Percentiles rank a stretch among this genome's conserved stretches.
phyloP scores from a whole-genome alignment of 1,139 yeast species.

The Sugiyamaella sp. region DNA sequence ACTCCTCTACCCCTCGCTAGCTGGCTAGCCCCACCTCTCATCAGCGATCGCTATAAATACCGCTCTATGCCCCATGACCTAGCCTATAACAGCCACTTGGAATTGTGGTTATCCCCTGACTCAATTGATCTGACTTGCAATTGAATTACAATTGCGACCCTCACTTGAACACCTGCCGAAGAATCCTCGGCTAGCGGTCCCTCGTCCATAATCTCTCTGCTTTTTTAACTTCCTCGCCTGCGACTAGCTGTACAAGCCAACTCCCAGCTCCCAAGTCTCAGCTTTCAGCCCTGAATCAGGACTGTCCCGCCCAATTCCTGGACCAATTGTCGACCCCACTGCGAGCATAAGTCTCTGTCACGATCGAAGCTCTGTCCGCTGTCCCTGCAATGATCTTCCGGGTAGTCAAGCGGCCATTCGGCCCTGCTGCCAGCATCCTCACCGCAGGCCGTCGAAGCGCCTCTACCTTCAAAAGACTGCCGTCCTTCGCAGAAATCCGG shows the following conservation, averaged over 20 bases:
- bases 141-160: not conserved
- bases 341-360: not conserved
- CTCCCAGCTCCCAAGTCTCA: not conserved
- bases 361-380: not conserved
- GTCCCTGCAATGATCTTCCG: constrained; percentile 7
- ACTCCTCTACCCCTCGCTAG: not conserved
- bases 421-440: not conserved
- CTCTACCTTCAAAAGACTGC: constrained; percentile 34
- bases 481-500: constrained; percentile 43
- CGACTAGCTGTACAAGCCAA: not conserved
- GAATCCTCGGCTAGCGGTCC: too few species aligned
- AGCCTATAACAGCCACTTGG: not conserved
- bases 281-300: not conserved
- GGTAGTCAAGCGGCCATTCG: constrained; percentile 9
- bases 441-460: not conserved
- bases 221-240: too few species aligned
- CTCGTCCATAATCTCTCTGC: too few species aligned
- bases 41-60: constrained; percentile 13
- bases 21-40: not conserved
- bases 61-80: not conserved
- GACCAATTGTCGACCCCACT: not conserved
- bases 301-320: not conserved
- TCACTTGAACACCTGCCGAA: too few species aligned
- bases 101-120: not conserved
- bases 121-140: not conserved